These are phyloP conservation scores for Pseudogymnoascus sp. DNA, from an alignment of 2,329 filamentous ascomycete species.

Conservation along the genomic window DNA sequence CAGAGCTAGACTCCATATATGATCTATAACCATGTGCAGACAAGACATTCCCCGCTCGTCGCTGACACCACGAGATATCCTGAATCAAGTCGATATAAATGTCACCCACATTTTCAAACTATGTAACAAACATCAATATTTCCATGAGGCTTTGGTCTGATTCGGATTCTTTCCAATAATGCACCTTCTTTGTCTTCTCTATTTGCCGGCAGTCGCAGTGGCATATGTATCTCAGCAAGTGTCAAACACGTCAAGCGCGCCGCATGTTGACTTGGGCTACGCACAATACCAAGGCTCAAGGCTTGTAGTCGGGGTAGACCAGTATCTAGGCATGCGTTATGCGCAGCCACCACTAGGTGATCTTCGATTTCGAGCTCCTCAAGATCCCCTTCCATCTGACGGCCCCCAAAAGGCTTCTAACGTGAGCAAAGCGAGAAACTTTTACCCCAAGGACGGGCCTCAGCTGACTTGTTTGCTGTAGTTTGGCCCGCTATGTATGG, in stretches of 20 bases:
- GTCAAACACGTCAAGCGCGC: background rate
- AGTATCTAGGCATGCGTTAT: slow-evolving; percentile 3
- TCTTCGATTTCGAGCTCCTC: background rate
- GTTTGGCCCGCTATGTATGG: slow-evolving; percentile 42
- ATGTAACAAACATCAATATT: background rate
- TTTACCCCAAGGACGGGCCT: background rate
- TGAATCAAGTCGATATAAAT: background rate
- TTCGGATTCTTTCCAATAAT: slow-evolving; percentile 71
- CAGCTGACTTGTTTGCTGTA: slow-evolving; percentile 17
- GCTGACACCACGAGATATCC: background rate
- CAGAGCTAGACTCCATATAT: background rate
- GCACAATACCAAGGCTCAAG: background rate
- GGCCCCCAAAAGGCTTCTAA: background rate
- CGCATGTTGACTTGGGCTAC: background rate
- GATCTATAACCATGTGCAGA: background rate
- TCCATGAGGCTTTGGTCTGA: background rate
- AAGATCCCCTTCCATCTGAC: background rate
- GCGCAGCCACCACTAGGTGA: background rate
- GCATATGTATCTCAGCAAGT: background rate
- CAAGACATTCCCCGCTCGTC: background rate
- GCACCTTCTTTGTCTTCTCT: slow-evolving; percentile 48
- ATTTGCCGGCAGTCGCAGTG: background rate
- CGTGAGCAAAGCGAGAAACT: background rate
- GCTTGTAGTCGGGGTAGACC: background rate
- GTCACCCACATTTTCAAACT: background rate